These are phyloP conservation scores for Wickerhamomyces canadensis DNA, from an alignment of 805 yeast genomes.

Conservation along the genomic window DNA sequence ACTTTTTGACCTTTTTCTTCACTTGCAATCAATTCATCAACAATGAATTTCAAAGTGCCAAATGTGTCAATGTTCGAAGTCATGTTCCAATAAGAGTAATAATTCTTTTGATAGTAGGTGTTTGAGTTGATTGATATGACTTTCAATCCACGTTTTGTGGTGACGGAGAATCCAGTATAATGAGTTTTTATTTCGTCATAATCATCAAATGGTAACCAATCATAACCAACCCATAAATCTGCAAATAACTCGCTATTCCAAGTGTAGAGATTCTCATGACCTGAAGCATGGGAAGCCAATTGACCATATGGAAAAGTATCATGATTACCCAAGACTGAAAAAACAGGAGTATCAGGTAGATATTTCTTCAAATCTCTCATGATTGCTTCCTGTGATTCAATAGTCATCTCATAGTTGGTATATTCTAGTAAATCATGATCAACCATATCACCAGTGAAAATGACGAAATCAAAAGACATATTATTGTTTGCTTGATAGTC, in stretches of 20 bases:
- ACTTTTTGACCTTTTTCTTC: constrained; percentile 56
- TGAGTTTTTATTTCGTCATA: constrained; percentile 30
- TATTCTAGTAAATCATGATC: constrained; percentile 56
- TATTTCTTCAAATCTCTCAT: constrained; percentile 47
- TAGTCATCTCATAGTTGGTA: constrained; percentile 42
- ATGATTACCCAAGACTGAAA: constrained; percentile 63
- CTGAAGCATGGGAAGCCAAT: constrained; percentile 46
- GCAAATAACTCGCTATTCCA: constrained; percentile 46
- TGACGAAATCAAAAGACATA: constrained; percentile 48
- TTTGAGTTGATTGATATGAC: constrained; percentile 62
- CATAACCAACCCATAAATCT: constrained; percentile 40
- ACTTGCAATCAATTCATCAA: constrained; percentile 55
- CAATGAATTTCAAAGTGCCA: constrained; percentile 57
- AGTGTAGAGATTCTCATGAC: constrained; percentile 36
- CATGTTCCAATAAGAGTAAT: constrained; percentile 48
- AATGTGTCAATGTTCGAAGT: constrained; percentile 49
- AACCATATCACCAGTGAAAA: constrained; percentile 71
- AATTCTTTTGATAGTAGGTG: constrained; percentile 60
- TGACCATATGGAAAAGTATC: constrained; percentile 70
- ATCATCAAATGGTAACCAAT: constrained; percentile 31
- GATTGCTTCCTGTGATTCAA: constrained; percentile 44
- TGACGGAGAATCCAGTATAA: constrained; percentile 57
- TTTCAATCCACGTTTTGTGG: constrained; percentile 51
- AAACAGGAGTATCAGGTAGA: constrained; percentile 50
- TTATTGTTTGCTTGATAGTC: constrained; percentile 28